Percentiles rank a stretch among this genome's conserved stretches.
phyloP scores from a whole-genome alignment of 768 basidiomycete species.

The Leccinum imitatum region DNA sequence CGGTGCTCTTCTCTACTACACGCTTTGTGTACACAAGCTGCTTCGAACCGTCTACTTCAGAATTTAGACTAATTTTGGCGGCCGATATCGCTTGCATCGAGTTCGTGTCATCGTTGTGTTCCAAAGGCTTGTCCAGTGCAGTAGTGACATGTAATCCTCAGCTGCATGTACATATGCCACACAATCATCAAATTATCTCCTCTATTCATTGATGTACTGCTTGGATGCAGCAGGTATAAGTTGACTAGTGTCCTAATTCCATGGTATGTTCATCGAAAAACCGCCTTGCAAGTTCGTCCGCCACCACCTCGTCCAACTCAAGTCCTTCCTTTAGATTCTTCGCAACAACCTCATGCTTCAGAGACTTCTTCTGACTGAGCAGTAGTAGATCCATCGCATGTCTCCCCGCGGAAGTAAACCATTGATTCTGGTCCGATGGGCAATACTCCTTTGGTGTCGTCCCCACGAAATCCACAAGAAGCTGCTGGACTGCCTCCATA shows the following conservation, averaged over 20 bases:
- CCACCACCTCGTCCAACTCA: slow-evolving; percentile 9
- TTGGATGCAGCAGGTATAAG: neutral
- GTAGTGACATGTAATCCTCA: no score
- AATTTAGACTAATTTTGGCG: slow-evolving; percentile 2
- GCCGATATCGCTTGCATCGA: neutral
- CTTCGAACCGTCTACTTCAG: slow-evolving; percentile 4
- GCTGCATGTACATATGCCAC: no score
- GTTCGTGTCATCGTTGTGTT: neutral
- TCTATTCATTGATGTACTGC: neutral
- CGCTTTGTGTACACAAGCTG: slow-evolving; percentile 7
- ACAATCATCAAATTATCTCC: neutral
- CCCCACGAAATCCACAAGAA: slow-evolving; percentile 19
- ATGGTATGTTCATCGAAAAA: slow-evolving; percentile 17
- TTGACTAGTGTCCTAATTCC: slow-evolving; percentile 1
- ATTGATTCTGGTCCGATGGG: slow-evolving; percentile 10
- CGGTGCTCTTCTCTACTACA: slow-evolving; percentile 1
- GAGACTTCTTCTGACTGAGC: slow-evolving; percentile 2
- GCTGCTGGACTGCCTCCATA: slow-evolving; percentile 2
- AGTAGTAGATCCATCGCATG: slow-evolving; percentile 16
- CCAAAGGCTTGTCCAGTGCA: no score
- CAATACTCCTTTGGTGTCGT: slow-evolving; percentile 1
- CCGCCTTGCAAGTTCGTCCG: slow-evolving; percentile 4
- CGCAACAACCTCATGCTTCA: slow-evolving; percentile 14
- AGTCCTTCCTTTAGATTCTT: slow-evolving; percentile 14
- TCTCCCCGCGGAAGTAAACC: slow-evolving; percentile 21